Conservation (phyloP, 2,329 filamentous ascomycete genomes). For the Blumeria graminis region DNA sequence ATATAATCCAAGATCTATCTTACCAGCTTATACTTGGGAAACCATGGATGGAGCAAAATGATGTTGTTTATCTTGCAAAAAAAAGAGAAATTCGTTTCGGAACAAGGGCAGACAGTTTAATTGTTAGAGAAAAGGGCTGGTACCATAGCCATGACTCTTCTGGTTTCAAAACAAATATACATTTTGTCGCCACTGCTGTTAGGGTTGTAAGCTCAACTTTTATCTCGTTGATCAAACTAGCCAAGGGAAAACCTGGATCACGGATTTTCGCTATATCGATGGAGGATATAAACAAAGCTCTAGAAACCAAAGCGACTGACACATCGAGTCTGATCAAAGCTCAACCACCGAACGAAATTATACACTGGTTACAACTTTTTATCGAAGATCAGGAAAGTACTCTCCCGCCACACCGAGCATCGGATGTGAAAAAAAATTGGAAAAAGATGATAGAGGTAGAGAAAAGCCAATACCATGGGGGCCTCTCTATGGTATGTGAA, state of each 20-base stretch:
- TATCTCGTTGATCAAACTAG: background rate
- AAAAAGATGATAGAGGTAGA: background rate
- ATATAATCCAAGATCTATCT: background rate
- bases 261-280: background rate
- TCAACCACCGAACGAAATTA: background rate
- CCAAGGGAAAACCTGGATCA: background rate
- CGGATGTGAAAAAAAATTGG: background rate
- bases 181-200: background rate
- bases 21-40: background rate
- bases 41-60: background rate
- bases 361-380: background rate
- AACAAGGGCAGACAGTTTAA: background rate
- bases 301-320: background rate
- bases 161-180: background rate
- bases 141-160: too few species aligned
- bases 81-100: background rate
- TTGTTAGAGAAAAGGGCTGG: background rate
- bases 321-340: background rate
- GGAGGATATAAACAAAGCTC: slow-evolving; percentile 1
- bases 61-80: background rate
- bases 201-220: background rate
- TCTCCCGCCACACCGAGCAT: background rate
- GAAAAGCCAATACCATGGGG: too few species aligned
- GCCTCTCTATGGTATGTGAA: too few species aligned
- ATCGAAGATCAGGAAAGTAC: background rate